Evolutionary conservation across 1,139 yeast genomes (phyloP).

Genomic region (Petasospora fabianii): DNA sequence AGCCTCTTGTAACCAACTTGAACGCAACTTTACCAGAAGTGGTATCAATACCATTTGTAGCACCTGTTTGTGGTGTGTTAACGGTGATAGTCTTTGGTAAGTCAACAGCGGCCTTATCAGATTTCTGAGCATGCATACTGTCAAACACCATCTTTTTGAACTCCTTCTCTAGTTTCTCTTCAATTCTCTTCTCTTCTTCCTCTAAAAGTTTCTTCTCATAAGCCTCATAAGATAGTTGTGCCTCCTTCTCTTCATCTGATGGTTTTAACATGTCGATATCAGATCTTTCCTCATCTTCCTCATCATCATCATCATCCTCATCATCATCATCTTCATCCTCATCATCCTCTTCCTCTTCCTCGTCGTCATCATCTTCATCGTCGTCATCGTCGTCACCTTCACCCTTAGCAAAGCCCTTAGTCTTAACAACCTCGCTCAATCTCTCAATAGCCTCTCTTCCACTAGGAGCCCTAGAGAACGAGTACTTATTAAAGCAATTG

Average conservation of each 20-base stretch:
- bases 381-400: conserved; percentile 22
- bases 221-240: conserved; percentile 33
- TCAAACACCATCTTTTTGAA: conserved; percentile 47
- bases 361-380: conserved; percentile 24
- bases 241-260: conserved; percentile 19
- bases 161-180: conserved; percentile 51
- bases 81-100: conserved; percentile 13
- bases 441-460: conserved; percentile 41
- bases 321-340: conserved; percentile 24
- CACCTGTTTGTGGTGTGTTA: neutral
- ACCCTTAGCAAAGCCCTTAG: conserved; percentile 25
- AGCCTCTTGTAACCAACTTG: conserved; percentile 49
- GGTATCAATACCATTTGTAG: conserved; percentile 6
- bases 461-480: conserved; percentile 37
- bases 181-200: conserved; percentile 43
- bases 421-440: conserved; percentile 30
- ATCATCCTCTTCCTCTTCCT: conserved; percentile 20
- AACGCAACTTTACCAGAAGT: conserved; percentile 39
- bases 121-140: conserved; percentile 39
- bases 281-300: conserved; percentile 13
- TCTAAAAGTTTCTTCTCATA: conserved; percentile 33
- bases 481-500: conserved; percentile 39
- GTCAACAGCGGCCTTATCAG: conserved; percentile 22
- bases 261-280: conserved; percentile 10
- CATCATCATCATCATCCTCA: conserved; percentile 24